Conservation (phyloP, 805 yeast species). For the Geotrichum ghanense region DNA sequence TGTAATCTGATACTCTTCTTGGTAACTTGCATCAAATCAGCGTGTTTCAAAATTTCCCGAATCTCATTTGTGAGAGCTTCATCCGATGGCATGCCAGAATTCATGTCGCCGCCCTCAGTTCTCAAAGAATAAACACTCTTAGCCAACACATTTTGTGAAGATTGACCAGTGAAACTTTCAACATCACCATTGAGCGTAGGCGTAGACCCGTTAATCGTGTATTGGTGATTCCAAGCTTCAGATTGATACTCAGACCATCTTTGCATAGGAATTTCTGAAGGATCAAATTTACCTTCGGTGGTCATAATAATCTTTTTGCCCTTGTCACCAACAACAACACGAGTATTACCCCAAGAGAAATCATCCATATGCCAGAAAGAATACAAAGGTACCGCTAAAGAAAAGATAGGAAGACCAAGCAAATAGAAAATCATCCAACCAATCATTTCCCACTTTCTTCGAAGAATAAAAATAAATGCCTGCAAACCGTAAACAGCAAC, state of each 20-base stretch:
- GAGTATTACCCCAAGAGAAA: constrained; percentile 58
- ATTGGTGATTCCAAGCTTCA: constrained; percentile 29
- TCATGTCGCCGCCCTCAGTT: constrained; percentile 16
- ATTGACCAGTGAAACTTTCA: neutral
- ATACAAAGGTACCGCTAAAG: constrained; percentile 44
- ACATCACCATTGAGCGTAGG: neutral
- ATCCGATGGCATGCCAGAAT: constrained; percentile 24
- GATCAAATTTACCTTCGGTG: constrained; percentile 43
- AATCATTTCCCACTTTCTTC: constrained; percentile 35
- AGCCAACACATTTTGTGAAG: neutral
- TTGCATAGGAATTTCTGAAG: constrained; percentile 41
- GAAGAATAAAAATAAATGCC: constrained; percentile 38
- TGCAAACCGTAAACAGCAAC: constrained; percentile 49
- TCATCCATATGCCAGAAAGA: constrained; percentile 58
- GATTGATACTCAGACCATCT: constrained; percentile 50
- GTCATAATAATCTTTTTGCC: constrained; percentile 37
- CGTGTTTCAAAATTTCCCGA: constrained; percentile 26
- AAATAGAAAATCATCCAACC: constrained; percentile 47
- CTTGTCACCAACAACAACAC: constrained; percentile 42
- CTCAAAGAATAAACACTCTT: constrained; percentile 1
- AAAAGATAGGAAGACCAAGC: constrained; percentile 47
- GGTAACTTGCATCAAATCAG: constrained; percentile 29
- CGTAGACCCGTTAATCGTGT: neutral
- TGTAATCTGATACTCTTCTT: constrained; percentile 27
- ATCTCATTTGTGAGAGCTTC: constrained; percentile 27